Conservation (phyloP, 108 stramenopile species). For the Nitzschia sp. region DNA sequence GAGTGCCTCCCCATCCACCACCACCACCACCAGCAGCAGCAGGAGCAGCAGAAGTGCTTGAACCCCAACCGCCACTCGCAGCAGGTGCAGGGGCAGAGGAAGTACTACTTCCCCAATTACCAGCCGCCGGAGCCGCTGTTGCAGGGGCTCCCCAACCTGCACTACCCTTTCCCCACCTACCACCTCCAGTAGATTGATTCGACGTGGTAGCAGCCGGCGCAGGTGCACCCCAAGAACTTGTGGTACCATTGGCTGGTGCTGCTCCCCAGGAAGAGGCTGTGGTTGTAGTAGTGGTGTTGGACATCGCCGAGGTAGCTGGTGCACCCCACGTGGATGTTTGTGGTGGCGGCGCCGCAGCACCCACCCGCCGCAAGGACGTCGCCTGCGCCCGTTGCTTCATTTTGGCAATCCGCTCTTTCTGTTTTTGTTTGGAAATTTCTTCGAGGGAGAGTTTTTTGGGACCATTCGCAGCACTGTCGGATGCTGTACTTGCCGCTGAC, state of each 20-base stretch:
- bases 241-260: not conserved
- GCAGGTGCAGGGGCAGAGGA: not conserved
- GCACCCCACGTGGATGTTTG: not conserved
- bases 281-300: not conserved
- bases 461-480: not conserved
- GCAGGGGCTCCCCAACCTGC: not conserved
- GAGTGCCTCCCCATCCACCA: not conserved
- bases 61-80: not conserved
- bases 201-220: not conserved
- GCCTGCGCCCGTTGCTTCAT: conserved; percentile 8
- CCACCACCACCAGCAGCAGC: not conserved
- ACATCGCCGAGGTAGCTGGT: not conserved
- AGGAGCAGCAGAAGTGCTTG: not conserved
- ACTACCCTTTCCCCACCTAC: not conserved
- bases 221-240: conserved; percentile 3
- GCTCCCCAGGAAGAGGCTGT: not conserved
- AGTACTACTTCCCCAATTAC: not conserved
- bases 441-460: not conserved
- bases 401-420: conserved; percentile 17
- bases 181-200: not conserved
- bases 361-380: not conserved
- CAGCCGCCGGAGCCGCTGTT: not conserved
- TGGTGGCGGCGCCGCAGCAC: not conserved
- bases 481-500: not conserved
- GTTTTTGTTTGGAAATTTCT: conserved; percentile 13